Evolutionary conservation across 192 early-diverging fungal genomes (phyloP), one percentile per base, ranked within the genome.

Genomic region (Borealophlyctis nickersoniae): DNA sequence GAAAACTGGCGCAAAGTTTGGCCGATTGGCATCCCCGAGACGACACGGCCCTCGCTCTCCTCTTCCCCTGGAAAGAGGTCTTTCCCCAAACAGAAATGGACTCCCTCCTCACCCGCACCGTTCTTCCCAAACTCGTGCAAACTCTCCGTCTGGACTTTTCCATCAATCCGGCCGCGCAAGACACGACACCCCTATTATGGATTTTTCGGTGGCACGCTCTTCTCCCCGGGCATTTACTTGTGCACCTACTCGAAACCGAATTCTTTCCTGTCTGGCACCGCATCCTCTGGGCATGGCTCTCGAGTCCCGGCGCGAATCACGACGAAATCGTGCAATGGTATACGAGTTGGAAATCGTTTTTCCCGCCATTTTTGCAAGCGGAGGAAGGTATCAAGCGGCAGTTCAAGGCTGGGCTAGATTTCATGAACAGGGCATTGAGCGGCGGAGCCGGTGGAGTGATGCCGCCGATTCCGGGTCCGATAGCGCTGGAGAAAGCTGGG

Each of bases 181-280:
- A 90, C 31, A 70, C 88, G 29, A 74, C 79, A 45, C 81, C 88
- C 1, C 71, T 95, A 14, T 58, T 81, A 1, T 80, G 80, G 55
- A 77, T 88, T 3, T 59, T 92, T 30, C 65, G 67, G 27, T 95
- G 91, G 90, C 62, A 80, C 11, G 57, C 62, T n/a, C 49, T 86
- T 28, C 65, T 82, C 14, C 76, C 83, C 0, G 60, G 63, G 28
- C 73, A 72, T 0, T 62, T 86, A 0, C 73, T 91, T 39, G 74
- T 74, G 11, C 78, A 86, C 57, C 59, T 91, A 30, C 51, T 91
- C 3, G 85, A 86, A 52, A 86, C 84, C 35, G 91, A 91, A 57
- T 88, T 95, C 58, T 93, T 93, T 62, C 81, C 85, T 13, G 84
- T 88, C 57, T 95, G 92, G 91, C 75, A 86, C 9, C 56, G 78